A percentile compares a stretch with the other conserved stretches of the same genome.
phyloP scores from a whole-genome alignment of 2,329 filamentous ascomycete species.

The Celoporthe dispersa region DNA sequence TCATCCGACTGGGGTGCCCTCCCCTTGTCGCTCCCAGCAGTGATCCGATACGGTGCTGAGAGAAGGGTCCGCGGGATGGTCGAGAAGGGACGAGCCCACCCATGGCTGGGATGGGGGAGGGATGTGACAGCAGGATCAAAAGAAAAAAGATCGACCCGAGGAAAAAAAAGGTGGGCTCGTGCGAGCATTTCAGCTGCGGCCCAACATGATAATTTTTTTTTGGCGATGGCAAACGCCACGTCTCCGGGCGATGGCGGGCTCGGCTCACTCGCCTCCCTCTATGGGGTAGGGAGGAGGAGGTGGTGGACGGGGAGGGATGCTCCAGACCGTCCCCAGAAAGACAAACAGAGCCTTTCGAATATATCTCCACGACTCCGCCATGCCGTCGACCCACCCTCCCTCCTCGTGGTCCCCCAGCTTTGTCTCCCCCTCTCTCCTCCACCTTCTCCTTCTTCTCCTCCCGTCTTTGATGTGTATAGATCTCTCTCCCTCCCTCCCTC shows the following conservation, averaged over 20 bases:
- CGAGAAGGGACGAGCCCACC: background rate
- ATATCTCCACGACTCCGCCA: constrained; percentile 1
- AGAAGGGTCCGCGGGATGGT: background rate
- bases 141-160: background rate
- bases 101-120: background rate
- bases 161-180: constrained; percentile 1
- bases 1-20: background rate
- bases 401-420: background rate
- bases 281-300: background rate
- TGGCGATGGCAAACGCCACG: background rate
- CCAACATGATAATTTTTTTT: background rate
- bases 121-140: background rate
- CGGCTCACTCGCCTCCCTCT: background rate
- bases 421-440: background rate
- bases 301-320: background rate
- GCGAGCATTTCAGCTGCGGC: background rate
- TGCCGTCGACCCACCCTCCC: background rate
- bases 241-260: background rate
- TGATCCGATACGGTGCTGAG: background rate
- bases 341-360: constrained; percentile 3
- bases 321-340: background rate
- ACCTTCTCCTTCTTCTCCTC: background rate
- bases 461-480: background rate
- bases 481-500: background rate
- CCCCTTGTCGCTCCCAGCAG: background rate